Percentiles rank a stretch among this genome's conserved stretches.
Evolutionary conservation across 805 yeast species (phyloP).

Genomic region (Gaillardinia entomophila): DNA sequence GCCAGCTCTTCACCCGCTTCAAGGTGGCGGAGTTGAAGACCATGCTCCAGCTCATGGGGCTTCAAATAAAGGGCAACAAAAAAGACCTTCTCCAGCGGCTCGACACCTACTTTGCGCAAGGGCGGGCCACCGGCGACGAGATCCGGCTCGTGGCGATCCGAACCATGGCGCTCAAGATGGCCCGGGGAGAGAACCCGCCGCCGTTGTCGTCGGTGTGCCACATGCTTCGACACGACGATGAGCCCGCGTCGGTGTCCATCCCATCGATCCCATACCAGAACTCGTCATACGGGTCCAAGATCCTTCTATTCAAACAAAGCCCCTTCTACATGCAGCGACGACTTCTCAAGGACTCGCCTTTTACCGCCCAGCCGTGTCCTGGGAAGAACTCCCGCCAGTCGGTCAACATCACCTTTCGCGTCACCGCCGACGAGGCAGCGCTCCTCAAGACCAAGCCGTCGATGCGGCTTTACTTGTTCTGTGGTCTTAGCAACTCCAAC

Average conservation of each 20-base stretch:
- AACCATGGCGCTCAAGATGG: conserved; percentile 35
- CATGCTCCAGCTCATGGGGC: conserved; percentile 43
- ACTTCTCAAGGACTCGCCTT: conserved; percentile 43
- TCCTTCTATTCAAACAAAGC: conserved; percentile 37
- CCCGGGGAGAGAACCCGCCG: conserved; percentile 31
- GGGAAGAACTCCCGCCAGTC: conserved; percentile 42
- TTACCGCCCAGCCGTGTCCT: conserved; percentile 26
- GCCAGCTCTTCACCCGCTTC: conserved; percentile 24
- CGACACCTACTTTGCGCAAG: conserved; percentile 37
- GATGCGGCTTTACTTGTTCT: conserved; percentile 43
- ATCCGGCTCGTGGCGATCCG: conserved; percentile 42
- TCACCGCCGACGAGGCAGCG: conserved; percentile 38
- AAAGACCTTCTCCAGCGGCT: conserved; percentile 54
- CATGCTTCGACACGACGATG: conserved; percentile 14
- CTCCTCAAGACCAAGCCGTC: conserved; percentile 18
- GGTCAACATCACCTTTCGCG: conserved; percentile 28
- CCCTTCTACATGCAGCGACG: conserved; percentile 51
- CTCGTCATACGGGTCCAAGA: conserved; percentile 1
- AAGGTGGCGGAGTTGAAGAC: conserved; percentile 50
- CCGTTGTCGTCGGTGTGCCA: conserved; percentile 21
- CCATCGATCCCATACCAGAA: conserved; percentile 8
- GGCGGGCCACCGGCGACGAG: conserved; percentile 31
- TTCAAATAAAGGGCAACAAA: conserved; percentile 55
- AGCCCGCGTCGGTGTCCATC: neutral
- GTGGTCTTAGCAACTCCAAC: conserved; percentile 37